Evolutionary conservation across 495 filamentous ascomycete genomes (phyloP).

Genomic region (Xylaria acuta): DNA sequence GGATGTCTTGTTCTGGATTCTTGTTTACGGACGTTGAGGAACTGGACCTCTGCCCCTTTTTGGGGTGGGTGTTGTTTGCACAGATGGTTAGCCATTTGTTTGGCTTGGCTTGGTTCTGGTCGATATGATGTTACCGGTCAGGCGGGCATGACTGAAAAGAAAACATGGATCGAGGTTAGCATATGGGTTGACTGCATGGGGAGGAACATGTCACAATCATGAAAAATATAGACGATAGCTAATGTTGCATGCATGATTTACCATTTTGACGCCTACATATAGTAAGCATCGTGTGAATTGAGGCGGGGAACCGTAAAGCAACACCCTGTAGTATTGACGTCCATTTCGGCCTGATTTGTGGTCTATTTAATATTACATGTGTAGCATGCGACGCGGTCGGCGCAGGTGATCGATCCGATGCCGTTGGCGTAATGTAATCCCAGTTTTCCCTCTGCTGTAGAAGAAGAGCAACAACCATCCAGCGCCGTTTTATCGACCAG

Average conservation of each 20-base stretch:
- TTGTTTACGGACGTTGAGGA: not conserved
- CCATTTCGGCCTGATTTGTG: not conserved
- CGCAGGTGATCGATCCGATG: not conserved
- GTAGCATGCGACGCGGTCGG: constrained; percentile 14
- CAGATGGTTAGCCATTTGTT: no score
- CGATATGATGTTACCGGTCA: not conserved
- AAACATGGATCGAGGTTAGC: not conserved
- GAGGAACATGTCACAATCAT: not conserved
- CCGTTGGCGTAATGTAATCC: not conserved
- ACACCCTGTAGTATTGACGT: constrained; percentile 13
- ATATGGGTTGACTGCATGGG: constrained; percentile 6
- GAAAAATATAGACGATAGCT: not conserved
- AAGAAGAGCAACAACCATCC: not conserved
- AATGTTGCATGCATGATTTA: not conserved
- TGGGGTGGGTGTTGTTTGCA: no score
- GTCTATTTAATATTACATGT: constrained; percentile 29
- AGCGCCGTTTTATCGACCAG: constrained; percentile 8
- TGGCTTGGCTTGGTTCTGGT: no score
- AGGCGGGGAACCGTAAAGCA: constrained; percentile 5
- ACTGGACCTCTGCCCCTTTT: not conserved
- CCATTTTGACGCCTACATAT: constrained; percentile 6
- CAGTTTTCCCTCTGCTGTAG: not conserved
- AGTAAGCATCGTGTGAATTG: constrained; percentile 2
- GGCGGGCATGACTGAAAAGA: not conserved
- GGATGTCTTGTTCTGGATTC: not conserved